phyloP scores from a whole-genome alignment of 768 basidiomycete genomes.

The Gymnopilus dilepis region DNA sequence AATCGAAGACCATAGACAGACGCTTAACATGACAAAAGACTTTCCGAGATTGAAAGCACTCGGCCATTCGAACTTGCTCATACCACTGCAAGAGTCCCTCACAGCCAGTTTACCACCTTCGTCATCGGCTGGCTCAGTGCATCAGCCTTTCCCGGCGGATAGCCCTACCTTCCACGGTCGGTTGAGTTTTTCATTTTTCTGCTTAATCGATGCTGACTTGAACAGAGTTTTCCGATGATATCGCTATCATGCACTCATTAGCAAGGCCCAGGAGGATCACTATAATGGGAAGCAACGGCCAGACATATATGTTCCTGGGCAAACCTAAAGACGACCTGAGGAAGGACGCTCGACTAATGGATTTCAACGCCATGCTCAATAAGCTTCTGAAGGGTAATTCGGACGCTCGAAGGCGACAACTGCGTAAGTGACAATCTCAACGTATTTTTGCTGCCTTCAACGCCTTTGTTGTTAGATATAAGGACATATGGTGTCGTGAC shows the following conservation, averaged over 20 bases:
- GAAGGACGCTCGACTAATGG: constrained; percentile 97
- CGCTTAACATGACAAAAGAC: constrained; percentile 55
- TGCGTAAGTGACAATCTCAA: constrained; percentile 63
- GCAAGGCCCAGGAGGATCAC: constrained; percentile 91
- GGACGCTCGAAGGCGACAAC: constrained; percentile 87
- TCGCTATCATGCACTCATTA: constrained; percentile 91
- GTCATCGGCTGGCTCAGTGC: constrained; percentile 59
- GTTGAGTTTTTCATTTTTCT: constrained; percentile 41
- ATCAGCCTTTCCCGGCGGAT: constrained; percentile 82
- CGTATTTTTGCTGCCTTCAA: not conserved
- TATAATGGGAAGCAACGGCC: constrained; percentile 82
- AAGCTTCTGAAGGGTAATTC: constrained; percentile 93
- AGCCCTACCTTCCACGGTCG: constrained; percentile 81
- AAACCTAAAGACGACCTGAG: constrained; percentile 98
- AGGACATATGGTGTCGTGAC: constrained; percentile 99
- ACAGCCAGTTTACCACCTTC: constrained; percentile 87
- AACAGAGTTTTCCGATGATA: constrained; percentile 78
- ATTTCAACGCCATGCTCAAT: constrained; percentile 97
- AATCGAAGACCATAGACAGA: constrained; percentile 45
- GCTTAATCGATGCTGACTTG: not conserved
- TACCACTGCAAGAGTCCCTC: constrained; percentile 92
- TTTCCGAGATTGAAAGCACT: constrained; percentile 61
- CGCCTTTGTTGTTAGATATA: constrained; percentile 78
- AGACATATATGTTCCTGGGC: constrained; percentile 87
- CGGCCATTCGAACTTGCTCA: constrained; percentile 72